Base-by-base conservation (phyloP, 23 red algal genomes). In the Gracilaria gracilis region DNA sequence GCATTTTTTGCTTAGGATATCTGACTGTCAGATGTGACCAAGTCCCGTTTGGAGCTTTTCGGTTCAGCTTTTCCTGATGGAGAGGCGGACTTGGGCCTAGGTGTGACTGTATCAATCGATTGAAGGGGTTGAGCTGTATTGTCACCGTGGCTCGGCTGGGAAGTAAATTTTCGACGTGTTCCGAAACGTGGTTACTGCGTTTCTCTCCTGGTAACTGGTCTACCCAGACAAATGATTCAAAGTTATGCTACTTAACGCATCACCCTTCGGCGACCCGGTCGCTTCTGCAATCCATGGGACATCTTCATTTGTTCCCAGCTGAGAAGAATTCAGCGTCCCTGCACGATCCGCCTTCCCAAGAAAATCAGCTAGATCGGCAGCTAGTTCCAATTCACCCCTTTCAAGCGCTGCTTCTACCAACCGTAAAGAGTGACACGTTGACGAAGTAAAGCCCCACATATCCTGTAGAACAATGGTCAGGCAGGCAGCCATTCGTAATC, bases 391-490 rank as follows among this genome's bases (percentile, higher is more conserved):
- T 31, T 95, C 93, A 38, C 85, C 93, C 25, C 93, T 85, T 37
- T 77, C 72, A n/a, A 95, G 59, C 38, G 96, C 92, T 58, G 96
- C 96, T 59, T 95, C 81, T 19, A 98, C 84, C 65, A 98, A 69
- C 39, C 93, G 92, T 46, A 95, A 81, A 14, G 96, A 91, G 81
- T 98, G 93, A 19, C 88, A 82, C 13, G 91, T 94, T 24, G 87
- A 91, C 64, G 88, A 89, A 72, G 82, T 80, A 39, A 95, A 91
- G 9, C 95, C 97, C 90, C 91, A 95, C 93, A 96, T 95, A 48
- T 99, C 97, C 76, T 99, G 97, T 25, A 99, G 64, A 81, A 99
- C 92, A 27, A 96, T 87, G 5, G 96, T 74, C 33, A 99, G 59
- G 35, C 91, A 96, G 20, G 97, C 93, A 17, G 93, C 97, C 5